Evolutionary conservation across 2,329 filamentous ascomycete species (phyloP), one percentile per base, ranked within the genome.

Genomic region (Aspergillus neoniger): DNA sequence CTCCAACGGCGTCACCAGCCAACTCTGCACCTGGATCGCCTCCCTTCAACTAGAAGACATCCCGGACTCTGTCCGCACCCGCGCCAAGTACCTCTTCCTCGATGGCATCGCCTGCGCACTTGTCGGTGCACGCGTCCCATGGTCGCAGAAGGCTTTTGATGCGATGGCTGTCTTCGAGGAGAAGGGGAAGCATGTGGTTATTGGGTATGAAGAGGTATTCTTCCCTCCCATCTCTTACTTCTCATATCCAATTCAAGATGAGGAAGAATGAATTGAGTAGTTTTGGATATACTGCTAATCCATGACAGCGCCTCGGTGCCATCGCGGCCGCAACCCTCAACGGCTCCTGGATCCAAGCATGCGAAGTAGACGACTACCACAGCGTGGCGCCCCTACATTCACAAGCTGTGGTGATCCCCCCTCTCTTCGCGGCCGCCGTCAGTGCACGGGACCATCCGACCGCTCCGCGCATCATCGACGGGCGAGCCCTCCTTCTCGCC

Each of bases 331-430:
- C 77, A 0, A 59, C 81, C 1, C 60, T 82, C 6, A 82, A 82
- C 62, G 74, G 75, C 17, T 71, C 77, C 1, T 79, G 78, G 59
- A 77, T 81, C 55, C 79, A 82, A 65, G 77, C 72, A 1, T 76
- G 77, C 38, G 79, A 81, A 61, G 63, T 82, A 1, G 78, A 81
- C 60, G 79, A 81, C 61, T 81, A 70, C 58, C 79, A 82, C 62
- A 69, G 64, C 36, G 66, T 65, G 28, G 79, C 79, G 1, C 80
- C 78, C 0, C 58, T 80, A 2, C 78, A 81, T 64, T 76, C 71
- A 1, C 74, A 72, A 41, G 67, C 70, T 5, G 69, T 80, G 36
- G 32, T 80, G 5, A 62, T 80, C 1, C 79, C 77, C 0, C 71
- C 79, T 0, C 67, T 81, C 1, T 70, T 81, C 17, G 79, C 79